Percentiles rank a stretch among this genome's conserved stretches.
These are phyloP conservation scores for Oryza coarctata DNA, from an alignment of 176 grass and related monocot species.

Conservation along the genomic window DNA sequence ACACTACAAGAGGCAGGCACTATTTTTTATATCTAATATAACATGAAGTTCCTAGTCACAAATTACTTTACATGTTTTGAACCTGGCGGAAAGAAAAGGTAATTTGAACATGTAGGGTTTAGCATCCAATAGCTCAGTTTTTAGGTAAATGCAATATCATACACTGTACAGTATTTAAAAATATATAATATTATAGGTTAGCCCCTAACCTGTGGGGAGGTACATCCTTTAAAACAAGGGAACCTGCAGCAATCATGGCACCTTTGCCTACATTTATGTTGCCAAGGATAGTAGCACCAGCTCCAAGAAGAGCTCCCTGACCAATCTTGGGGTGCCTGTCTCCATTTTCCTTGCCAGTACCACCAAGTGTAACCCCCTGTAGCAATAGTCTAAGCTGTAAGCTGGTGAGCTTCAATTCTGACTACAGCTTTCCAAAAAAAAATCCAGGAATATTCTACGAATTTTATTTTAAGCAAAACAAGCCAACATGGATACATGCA, in stretches of 20 bases:
- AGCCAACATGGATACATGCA: too few species aligned
- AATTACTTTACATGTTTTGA: background rate
- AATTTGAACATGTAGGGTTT: too few species aligned
- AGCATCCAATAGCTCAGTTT: too few species aligned
- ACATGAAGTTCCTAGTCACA: constrained; percentile 2
- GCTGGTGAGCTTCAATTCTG: too few species aligned
- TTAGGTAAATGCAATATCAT: background rate
- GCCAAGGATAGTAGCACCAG: constrained; percentile 89
- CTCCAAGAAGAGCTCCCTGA: constrained; percentile 95
- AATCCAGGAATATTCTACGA: too few species aligned
- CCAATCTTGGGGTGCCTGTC: constrained; percentile 96
- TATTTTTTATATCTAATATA: background rate
- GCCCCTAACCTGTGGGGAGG: constrained; percentile 85
- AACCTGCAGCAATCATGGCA: constrained; percentile 94
- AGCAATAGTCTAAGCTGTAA: background rate
- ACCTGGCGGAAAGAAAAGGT: too few species aligned
- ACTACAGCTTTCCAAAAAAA: too few species aligned
- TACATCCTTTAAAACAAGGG: constrained; percentile 92
- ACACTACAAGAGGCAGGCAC: background rate
- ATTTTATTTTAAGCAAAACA: too few species aligned
- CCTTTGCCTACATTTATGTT: constrained; percentile 92
- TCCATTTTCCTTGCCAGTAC: constrained; percentile 92
- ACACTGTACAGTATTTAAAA: background rate
- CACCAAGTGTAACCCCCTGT: constrained; percentile 96
- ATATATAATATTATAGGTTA: background rate